Base-by-base conservation (phyloP, 1,139 yeast genomes). In the Candida sp. region DNA sequence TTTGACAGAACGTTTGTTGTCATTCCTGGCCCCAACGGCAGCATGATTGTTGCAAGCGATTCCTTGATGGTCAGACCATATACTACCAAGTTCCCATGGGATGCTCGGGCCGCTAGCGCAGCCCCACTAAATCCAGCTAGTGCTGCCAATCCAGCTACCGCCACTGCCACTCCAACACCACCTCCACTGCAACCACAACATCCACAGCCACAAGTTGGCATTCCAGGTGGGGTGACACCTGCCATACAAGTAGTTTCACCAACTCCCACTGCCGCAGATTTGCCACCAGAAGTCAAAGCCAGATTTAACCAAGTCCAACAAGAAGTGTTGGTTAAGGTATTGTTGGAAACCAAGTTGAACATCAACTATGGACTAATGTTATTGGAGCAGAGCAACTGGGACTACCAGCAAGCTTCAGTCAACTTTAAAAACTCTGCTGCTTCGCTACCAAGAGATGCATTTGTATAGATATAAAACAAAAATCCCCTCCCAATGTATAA, bases 361-460 rank as follows among this genome's bases (percentile, higher is more conserved):
- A 76, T 90, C 27, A 89, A 89, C 60, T 94, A 86, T 66, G 90
- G 96, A 1, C 72, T 86, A 34, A 84, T 93, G 91, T 80, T 96
- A 47, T 88, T 94, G 49, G 93, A 92, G 63, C 97, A 92, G 67
- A 91, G 97, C 61, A 80, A 83, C 50, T 93, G 96, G 93, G 88
- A 90, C 68, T 86, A 83, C 60, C 85, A 83, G 46, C 80, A 75
- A 52, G 93, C 97, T 40, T 74, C 84, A 25, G 78, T 78, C 46
- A 86, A 90, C 55, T 94, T 93, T 70, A 83, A 85, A 60, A 85
- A 81, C 58, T 87, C 91, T 33, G 78, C 68, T 23, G 70, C 68
- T 2, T 66, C 78, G 9, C 69, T 78, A 43, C 83, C 83, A 4
- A 68, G 73, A 39, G 80, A 76, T 32, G 83, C 83, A 2, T 77